Evolutionary conservation across 139 green algal genomes (phyloP).

Genomic region (Gonium pectorale): DNA sequence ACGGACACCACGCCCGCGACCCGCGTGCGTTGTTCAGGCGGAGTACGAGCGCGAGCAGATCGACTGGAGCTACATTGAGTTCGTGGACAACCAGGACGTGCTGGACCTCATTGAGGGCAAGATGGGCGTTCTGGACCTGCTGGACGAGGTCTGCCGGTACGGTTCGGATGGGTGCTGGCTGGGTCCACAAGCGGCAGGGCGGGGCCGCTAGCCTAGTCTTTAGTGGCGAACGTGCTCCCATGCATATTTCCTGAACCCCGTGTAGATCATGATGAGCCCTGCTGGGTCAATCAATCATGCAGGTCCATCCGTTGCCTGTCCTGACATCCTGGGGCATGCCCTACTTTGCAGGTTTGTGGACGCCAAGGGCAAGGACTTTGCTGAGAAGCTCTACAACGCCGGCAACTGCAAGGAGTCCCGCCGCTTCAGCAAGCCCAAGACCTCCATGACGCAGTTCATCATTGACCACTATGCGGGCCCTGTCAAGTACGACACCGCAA

Average conservation of each 20-base stretch:
- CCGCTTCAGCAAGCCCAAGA: slow-evolving; percentile 94
- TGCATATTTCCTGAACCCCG: no score
- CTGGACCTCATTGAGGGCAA: slow-evolving; percentile 96
- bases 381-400: slow-evolving; percentile 88
- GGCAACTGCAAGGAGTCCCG: slow-evolving; percentile 59
- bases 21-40: slow-evolving; percentile 77
- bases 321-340: no score
- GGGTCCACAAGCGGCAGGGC: no score
- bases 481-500: slow-evolving; percentile 74
- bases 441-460: slow-evolving; percentile 87
- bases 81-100: slow-evolving; percentile 99
- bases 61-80: slow-evolving; percentile 99
- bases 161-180: no score
- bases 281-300: no score
- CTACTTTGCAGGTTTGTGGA: slow-evolving; percentile 49
- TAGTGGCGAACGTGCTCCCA: no score
- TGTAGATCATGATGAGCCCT: no score
- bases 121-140: slow-evolving; percentile 91
- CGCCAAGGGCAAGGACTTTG: slow-evolving; percentile 51
- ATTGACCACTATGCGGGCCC: slow-evolving; percentile 96
- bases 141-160: slow-evolving; percentile 96
- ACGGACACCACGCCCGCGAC: no score
- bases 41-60: slow-evolving; percentile 98
- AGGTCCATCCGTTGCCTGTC: no score
- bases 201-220: no score